Evolutionary conservation across 208 protist species (phyloP).

Genomic region (Angomonas ambiguus): DNA sequence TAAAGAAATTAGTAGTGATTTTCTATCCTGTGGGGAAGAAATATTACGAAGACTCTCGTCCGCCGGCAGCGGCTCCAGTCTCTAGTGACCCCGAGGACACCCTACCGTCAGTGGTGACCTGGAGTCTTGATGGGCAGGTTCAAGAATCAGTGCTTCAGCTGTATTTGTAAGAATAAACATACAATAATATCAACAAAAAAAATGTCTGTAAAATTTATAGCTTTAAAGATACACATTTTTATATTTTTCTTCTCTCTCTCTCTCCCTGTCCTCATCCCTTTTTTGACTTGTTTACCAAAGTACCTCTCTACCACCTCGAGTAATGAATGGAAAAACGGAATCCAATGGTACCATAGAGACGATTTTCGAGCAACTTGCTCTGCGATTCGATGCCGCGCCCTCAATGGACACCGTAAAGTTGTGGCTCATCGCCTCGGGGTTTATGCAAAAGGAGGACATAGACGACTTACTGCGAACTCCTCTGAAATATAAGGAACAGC

Average conservation of each 20-base stretch:
- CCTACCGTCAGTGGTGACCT: background rate
- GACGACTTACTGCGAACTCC: background rate
- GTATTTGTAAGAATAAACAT: background rate
- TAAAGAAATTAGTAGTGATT: background rate
- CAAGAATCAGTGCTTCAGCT: background rate
- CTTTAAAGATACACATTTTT: background rate
- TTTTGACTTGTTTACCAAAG: no score
- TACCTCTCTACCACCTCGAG: no score
- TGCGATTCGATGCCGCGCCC: background rate
- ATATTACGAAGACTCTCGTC: no score
- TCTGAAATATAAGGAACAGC: background rate
- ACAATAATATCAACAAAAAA: background rate
- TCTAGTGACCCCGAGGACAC: no score
- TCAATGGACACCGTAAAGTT: background rate
- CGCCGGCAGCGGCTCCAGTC: no score
- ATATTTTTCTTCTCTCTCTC: background rate
- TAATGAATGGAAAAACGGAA: background rate
- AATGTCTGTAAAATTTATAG: no score
- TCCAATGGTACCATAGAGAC: background rate
- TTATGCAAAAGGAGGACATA: background rate
- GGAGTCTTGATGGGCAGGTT: background rate
- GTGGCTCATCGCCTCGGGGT: background rate
- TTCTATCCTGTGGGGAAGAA: background rate
- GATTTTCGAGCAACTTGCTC: background rate
- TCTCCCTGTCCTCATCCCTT: background rate